Evolutionary conservation across 2,329 filamentous ascomycete genomes (phyloP), one percentile per base, ranked within the genome.

Genomic region (Fusarium pilosicola): DNA sequence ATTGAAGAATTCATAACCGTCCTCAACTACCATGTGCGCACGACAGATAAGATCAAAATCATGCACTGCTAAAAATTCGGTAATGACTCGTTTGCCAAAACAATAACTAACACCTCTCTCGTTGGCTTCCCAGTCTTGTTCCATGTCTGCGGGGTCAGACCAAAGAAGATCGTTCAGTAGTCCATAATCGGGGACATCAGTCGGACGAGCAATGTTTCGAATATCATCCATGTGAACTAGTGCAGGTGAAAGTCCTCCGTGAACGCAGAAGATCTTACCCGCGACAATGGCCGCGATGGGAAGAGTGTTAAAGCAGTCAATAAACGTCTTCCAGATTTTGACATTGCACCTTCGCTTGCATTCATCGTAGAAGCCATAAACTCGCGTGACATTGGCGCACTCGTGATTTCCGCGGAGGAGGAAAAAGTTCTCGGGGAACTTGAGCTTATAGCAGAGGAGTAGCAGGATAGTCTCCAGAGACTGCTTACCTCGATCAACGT

Each of bases 241-340:
- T 54, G 94, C 95, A 4, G 96, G 96, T 18, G 95, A 98, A 28
- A 99, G 86, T 20, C 96, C 96, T 82, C 96, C 96, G 85, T 99
- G 96, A 94, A 99, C 98, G 81, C 95, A 98, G 88, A 99, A 98
- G 82, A 99, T 99, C 92, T 98, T 99, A 88, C 97, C 96, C 81
- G 97, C 96, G 79, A 99, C 97, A 85, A 99, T 99, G 77, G 96
- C 96, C 64, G 96, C 96, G 83, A 99, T 98, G 51, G 96, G 96
- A 80, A 98, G 86, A 86, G 95, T 98, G 89, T 99, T 99, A 91
- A 99, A 99, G 89, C 95, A 98, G 84, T 99, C 96, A 75, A 95
- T 98, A 84, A 99, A 98, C 4, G 96, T 98, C 90, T 99, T 99
- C 96, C 96, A 99, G 71, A 98, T 90, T 90, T 98, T 98, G 88